These are phyloP conservation scores for Batrachochytrium dendrobatidis DNA, from an alignment of 371 early-diverging fungal species.

Conservation along the genomic window DNA sequence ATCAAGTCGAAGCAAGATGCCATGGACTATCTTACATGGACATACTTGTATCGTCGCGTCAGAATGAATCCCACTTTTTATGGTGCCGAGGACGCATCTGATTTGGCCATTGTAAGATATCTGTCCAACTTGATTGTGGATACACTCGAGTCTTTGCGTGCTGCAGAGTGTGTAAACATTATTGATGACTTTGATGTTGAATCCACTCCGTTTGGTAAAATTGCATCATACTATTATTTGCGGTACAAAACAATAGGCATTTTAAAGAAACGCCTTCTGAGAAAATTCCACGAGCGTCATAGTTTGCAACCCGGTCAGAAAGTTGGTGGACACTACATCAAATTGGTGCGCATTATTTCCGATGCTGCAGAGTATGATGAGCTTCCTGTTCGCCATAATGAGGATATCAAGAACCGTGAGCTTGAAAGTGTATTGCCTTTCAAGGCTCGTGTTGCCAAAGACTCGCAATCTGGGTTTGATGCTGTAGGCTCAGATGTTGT, in stretches of 20 bases:
- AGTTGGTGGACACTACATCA: conserved; percentile 42
- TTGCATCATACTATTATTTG: conserved; percentile 87
- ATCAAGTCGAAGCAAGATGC: conserved; percentile 86
- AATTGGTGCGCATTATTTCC: conserved; percentile 62
- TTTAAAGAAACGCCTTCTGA: conserved; percentile 47
- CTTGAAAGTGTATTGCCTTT: conserved; percentile 31
- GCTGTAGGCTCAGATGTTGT: neutral
- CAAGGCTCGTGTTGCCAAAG: conserved; percentile 42
- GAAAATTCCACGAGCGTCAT: conserved; percentile 27
- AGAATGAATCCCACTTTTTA: conserved; percentile 92
- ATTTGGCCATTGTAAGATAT: conserved; percentile 58
- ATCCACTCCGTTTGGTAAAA: conserved; percentile 67
- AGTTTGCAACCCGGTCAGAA: conserved; percentile 11
- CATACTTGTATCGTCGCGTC: conserved; percentile 85
- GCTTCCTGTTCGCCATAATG: conserved; percentile 86
- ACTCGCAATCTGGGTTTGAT: conserved; percentile 12
- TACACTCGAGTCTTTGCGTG: conserved; percentile 56
- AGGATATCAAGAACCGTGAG: conserved; percentile 65
- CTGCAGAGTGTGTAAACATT: conserved; percentile 66
- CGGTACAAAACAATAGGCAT: conserved; percentile 69
- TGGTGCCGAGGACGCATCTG: conserved; percentile 70
- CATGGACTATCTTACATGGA: conserved; percentile 89
- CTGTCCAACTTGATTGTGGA: conserved; percentile 69
- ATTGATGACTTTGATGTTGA: conserved; percentile 35
- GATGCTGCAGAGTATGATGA: conserved; percentile 82